These are phyloP conservation scores for Gymnopilus dilepis DNA, from an alignment of 768 basidiomycete genomes.

Conservation along the genomic window DNA sequence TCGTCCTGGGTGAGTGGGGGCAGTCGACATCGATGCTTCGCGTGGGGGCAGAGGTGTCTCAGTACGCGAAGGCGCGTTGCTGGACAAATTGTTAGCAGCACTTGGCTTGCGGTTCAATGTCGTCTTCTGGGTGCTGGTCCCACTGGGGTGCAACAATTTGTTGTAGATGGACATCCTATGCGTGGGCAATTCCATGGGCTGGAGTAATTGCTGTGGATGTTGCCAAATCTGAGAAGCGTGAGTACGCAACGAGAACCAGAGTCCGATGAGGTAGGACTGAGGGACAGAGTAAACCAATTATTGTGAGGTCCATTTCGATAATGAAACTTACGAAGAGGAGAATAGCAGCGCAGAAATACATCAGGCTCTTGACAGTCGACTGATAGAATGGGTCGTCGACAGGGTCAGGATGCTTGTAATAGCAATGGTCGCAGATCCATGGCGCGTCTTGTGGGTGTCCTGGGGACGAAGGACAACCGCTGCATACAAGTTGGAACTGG, in stretches of 20 bases:
- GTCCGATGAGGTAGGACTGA: slow-evolving; percentile 94
- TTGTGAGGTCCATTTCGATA: neutral
- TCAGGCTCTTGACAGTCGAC: slow-evolving; percentile 90
- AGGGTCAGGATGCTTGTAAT: slow-evolving; percentile 94
- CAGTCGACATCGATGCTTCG: slow-evolving; percentile 26
- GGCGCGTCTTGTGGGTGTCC: slow-evolving; percentile 46
- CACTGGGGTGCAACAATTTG: slow-evolving; percentile 48
- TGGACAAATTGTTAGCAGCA: slow-evolving; percentile 36
- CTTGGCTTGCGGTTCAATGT: slow-evolving; percentile 53
- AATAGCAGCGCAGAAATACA: slow-evolving; percentile 94
- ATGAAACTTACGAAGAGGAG: slow-evolving; percentile 77
- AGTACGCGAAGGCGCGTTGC: slow-evolving; percentile 41
- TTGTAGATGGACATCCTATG: slow-evolving; percentile 71
- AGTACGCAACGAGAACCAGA: slow-evolving; percentile 98
- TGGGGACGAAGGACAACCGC: slow-evolving; percentile 68
- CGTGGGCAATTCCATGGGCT: slow-evolving; percentile 63
- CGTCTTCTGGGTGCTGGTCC: slow-evolving; percentile 28
- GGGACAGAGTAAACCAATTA: neutral
- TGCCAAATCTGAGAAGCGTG: slow-evolving; percentile 99
- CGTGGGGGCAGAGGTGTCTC: slow-evolving; percentile 45
- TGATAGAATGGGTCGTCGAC: slow-evolving; percentile 96
- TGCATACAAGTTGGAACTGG: slow-evolving; percentile 89
- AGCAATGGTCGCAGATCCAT: slow-evolving; percentile 92
- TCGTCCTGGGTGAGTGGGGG: slow-evolving; percentile 22
- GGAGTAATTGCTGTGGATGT: slow-evolving; percentile 86